phyloP scores from a whole-genome alignment of 1,284 basidiomycete species.

The Inonotus obliquus region DNA sequence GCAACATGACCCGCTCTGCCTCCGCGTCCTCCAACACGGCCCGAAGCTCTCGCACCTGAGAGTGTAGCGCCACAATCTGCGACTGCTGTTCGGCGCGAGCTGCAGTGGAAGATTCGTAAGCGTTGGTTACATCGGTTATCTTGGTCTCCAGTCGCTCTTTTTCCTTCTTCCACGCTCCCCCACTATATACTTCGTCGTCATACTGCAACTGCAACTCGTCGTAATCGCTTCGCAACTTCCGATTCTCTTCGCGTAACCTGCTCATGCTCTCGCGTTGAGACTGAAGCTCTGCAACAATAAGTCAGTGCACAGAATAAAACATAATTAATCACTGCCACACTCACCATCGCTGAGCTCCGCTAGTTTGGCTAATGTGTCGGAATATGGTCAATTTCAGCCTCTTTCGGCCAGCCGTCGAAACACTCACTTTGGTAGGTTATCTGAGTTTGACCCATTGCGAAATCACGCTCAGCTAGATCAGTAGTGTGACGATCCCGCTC shows the following conservation, averaged over 20 bases:
- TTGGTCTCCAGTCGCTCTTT: slow-evolving; percentile 81
- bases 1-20: slow-evolving; percentile 70
- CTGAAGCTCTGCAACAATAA: slow-evolving; percentile 51
- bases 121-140: slow-evolving; percentile 70
- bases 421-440: slow-evolving; percentile 76
- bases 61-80: slow-evolving; percentile 78
- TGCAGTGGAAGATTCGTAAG: slow-evolving; percentile 70
- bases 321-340: slow-evolving; percentile 7
- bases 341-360: slow-evolving; percentile 74
- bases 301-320: not conserved
- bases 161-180: slow-evolving; percentile 81
- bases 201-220: slow-evolving; percentile 72
- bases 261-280: slow-evolving; percentile 72
- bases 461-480: slow-evolving; percentile 73
- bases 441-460: slow-evolving; percentile 70
- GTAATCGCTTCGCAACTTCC: slow-evolving; percentile 70
- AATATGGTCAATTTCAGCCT: slow-evolving; percentile 9
- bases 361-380: slow-evolving; percentile 50
- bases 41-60: slow-evolving; percentile 80
- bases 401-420: not conserved
- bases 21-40: slow-evolving; percentile 80
- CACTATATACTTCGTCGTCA: slow-evolving; percentile 75
- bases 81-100: slow-evolving; percentile 77
- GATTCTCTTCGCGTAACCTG: slow-evolving; percentile 72
- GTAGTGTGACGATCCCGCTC: slow-evolving; percentile 74